These are phyloP conservation scores for Penicillium fuscoglaucum DNA, from an alignment of 2,329 filamentous ascomycete genomes.

Conservation along the genomic window DNA sequence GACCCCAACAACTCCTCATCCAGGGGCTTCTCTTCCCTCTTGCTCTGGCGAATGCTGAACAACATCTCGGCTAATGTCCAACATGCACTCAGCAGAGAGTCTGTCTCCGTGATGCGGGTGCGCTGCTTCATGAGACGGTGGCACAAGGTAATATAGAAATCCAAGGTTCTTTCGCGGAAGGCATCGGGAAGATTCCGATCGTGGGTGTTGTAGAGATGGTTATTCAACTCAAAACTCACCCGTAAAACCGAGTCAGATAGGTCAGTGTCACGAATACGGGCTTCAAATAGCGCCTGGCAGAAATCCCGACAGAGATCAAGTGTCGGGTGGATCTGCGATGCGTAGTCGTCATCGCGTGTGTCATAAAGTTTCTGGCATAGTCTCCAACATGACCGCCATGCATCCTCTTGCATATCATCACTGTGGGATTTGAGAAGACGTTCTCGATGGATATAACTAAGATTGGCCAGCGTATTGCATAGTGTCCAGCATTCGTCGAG, in stretches of 20 bases:
- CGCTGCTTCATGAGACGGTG: constrained; percentile 96
- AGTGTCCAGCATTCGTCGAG: constrained; percentile 90
- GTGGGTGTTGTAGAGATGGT: constrained; percentile 91
- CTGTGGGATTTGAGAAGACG: constrained; percentile 74
- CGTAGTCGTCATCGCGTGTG: constrained; percentile 69
- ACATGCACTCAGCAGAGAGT: constrained; percentile 79
- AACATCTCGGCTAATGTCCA: constrained; percentile 92
- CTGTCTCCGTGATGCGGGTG: constrained; percentile 74
- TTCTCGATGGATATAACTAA: constrained; percentile 80
- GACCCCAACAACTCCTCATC: constrained; percentile 85
- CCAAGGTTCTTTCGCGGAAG: constrained; percentile 84
- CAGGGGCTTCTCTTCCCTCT: constrained; percentile 67
- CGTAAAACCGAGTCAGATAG: constrained; percentile 80
- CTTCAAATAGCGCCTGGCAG: constrained; percentile 86
- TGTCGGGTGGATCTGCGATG: constrained; percentile 69
- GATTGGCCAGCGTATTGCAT: constrained; percentile 82
- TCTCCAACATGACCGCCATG: constrained; percentile 93
- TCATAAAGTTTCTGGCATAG: constrained; percentile 87
- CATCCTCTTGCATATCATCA: constrained; percentile 77
- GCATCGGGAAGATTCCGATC: constrained; percentile 79
- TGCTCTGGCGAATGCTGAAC: constrained; percentile 83
- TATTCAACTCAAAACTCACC: constrained; percentile 93
- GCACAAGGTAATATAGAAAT: constrained; percentile 92
- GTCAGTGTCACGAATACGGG: constrained; percentile 75
- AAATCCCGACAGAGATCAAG: constrained; percentile 89